Percentiles rank a stretch among this genome's conserved stretches.
phyloP scores from a whole-genome alignment of 768 basidiomycete genomes.

The Antrodiella citrinella region DNA sequence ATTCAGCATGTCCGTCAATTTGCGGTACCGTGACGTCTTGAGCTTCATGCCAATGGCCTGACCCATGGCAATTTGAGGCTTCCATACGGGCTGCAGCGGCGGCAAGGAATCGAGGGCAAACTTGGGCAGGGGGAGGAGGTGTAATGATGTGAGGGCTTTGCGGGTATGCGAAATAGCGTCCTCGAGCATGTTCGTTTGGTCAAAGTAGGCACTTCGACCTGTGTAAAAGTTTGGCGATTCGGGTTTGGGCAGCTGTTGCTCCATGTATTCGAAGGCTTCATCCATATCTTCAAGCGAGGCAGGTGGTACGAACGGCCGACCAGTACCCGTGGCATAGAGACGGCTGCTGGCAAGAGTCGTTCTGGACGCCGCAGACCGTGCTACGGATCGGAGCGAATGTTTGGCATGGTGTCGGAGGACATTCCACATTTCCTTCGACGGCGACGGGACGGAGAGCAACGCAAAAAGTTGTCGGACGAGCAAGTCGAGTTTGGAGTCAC shows the following conservation, averaged over 20 bases:
- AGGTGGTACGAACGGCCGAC: neutral
- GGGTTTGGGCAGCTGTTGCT: slow-evolving; percentile 34
- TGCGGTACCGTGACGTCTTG: slow-evolving; percentile 63
- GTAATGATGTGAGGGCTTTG: slow-evolving; percentile 48
- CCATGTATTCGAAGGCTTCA: neutral
- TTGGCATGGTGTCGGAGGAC: neutral
- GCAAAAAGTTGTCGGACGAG: neutral
- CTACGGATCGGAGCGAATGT: neutral
- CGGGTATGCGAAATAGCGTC: slow-evolving; percentile 50
- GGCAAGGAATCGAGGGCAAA: slow-evolving; percentile 56
- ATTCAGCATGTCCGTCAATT: slow-evolving; percentile 50
- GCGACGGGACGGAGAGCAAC: neutral
- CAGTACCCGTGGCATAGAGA: too few species aligned
- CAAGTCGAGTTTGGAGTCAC: neutral
- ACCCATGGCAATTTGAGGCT: slow-evolving; percentile 51
- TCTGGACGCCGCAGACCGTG: too few species aligned
- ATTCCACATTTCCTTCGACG: neutral
- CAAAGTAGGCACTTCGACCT: slow-evolving; percentile 65
- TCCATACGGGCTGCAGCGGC: slow-evolving; percentile 60
- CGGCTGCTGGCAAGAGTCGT: too few species aligned
- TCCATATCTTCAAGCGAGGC: neutral
- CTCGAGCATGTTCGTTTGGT: slow-evolving; percentile 62
- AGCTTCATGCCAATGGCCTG: slow-evolving; percentile 49
- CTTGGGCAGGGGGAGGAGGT: slow-evolving; percentile 73
- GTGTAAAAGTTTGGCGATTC: slow-evolving; percentile 80